Evolutionary conservation across 805 yeast genomes (phyloP), one percentile per base, ranked within the genome.

Genomic region (Cyberlindnera americana): DNA sequence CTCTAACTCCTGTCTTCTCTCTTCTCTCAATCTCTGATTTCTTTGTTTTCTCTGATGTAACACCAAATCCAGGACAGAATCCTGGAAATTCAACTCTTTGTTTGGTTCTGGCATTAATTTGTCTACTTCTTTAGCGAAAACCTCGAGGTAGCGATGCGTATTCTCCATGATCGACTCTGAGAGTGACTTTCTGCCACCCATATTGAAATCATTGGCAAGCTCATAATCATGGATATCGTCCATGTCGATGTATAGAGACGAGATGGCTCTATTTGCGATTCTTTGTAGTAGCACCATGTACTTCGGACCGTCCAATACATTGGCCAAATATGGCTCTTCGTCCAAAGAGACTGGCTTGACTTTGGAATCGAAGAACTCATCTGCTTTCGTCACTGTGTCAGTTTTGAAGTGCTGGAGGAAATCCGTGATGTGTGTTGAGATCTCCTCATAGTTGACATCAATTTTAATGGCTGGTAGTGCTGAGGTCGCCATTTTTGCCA

Each of bases 51-150:
- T 77, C 67, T 93, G 98, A 57, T 87, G 90, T 49, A 90, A 70
- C 41, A 93, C 87, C 43, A 93, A 95, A 57, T 93, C 99, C 47
- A 93, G 67, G 11, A 93, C 98, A 51, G 87, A 95, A 60, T 88
- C 96, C 50, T 80, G 78, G 59, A 83, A 86, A 32, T 80, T 67
- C 37, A 91, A 70, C 44, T 85, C 90, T 35, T 73, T 77, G 2
- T 93, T 82, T n/a, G 98, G 91, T 46, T 72, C 73, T 0, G 99
- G 99, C 77, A 91, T 75, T 42, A 87, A 61, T 35, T 77, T 80
- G 63, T 93, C 99, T 31, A 87, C 76, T 13, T 80, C 81, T 35
- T 69, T 66, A 36, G 87, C 72, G 57, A 95, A 83, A 19, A 93
- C 57, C 53, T 91, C 97, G 18, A 78, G 63, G 56, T 82, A 91